Conservation (phyloP, 2,329 filamentous ascomycete species). For the Talaromyces sp. region DNA sequence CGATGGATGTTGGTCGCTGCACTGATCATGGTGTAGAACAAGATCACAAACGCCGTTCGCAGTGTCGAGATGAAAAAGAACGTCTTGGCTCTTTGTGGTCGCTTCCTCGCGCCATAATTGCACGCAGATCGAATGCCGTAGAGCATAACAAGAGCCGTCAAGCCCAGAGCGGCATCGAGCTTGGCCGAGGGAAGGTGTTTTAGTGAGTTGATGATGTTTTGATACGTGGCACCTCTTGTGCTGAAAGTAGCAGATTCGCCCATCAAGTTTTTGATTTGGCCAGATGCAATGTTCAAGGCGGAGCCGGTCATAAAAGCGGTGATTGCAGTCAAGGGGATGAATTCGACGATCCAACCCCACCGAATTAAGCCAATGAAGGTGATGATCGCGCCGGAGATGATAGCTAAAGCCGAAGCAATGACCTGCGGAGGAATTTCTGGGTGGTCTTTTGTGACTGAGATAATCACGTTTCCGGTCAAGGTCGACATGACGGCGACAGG, state of each 20-base stretch:
- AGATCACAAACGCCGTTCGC: conserved; percentile 83
- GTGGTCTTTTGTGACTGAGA: conserved; percentile 55
- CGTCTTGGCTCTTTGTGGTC: conserved; percentile 64
- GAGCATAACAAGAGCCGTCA: conserved; percentile 74
- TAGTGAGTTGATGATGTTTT: conserved; percentile 77
- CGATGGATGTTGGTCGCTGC: conserved; percentile 74
- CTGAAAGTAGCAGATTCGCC: conserved; percentile 65
- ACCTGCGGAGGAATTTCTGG: conserved; percentile 58
- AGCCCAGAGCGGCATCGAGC: conserved; percentile 80
- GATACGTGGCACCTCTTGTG: conserved; percentile 73
- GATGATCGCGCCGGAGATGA: conserved; percentile 75
- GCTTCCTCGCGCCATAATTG: conserved; percentile 63
- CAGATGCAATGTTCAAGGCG: conserved; percentile 78
- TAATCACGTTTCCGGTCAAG: conserved; percentile 76
- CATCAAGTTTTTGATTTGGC: conserved; percentile 78
- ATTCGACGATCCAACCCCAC: conserved; percentile 84
- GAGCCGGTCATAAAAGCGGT: conserved; percentile 97
- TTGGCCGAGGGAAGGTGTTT: conserved; percentile 64
- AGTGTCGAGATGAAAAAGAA: conserved; percentile 92
- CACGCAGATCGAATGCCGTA: conserved; percentile 70
- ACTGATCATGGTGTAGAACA: conserved; percentile 88
- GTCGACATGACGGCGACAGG: conserved; percentile 95
- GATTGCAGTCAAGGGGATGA: conserved; percentile 85
- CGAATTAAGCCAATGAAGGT: conserved; percentile 73
- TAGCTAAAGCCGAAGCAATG: conserved; percentile 72